These are phyloP conservation scores for Immersiporthe knoxdaviesiana DNA, from an alignment of 2,329 filamentous ascomycete genomes.

Conservation along the genomic window DNA sequence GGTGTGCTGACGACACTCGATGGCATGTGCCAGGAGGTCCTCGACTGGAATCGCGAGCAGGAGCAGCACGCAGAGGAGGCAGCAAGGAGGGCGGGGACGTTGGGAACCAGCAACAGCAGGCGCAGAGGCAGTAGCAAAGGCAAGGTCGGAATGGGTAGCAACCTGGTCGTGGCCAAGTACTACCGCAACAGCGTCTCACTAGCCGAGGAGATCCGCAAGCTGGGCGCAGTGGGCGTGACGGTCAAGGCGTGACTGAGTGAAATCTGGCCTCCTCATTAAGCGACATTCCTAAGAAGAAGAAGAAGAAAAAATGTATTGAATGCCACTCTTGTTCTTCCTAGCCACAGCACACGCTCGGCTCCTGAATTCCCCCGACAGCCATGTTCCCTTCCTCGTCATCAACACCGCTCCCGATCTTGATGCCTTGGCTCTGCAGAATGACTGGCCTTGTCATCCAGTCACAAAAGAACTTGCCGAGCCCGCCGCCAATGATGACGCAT, in stretches of 20 bases:
- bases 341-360: conserved; percentile 53
- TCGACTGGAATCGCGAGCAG: conserved; percentile 48
- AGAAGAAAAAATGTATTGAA: no score
- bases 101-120: neutral
- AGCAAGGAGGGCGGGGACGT: no score
- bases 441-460: conserved; percentile 55
- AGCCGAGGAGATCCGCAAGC: conserved; percentile 44
- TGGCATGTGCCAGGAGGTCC: conserved; percentile 44
- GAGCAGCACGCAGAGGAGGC: conserved; percentile 26
- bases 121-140: no score
- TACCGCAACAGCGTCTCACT: conserved; percentile 45
- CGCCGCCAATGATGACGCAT: conserved; percentile 50
- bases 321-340: conserved; percentile 30
- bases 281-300: no score
- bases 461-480: conserved; percentile 57
- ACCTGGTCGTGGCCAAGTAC: conserved; percentile 32
- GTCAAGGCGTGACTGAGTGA: conserved; percentile 16
- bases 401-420: conserved; percentile 32
- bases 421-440: conserved; percentile 35
- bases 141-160: conserved; percentile 16
- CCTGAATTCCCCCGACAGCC: conserved; percentile 43
- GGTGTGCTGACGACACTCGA: conserved; percentile 45
- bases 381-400: conserved; percentile 33
- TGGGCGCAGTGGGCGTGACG: conserved; percentile 23
- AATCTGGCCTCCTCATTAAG: no score